phyloP scores from a whole-genome alignment of 2,329 filamentous ascomycete species.

The Trichoderma afroharzianum region DNA sequence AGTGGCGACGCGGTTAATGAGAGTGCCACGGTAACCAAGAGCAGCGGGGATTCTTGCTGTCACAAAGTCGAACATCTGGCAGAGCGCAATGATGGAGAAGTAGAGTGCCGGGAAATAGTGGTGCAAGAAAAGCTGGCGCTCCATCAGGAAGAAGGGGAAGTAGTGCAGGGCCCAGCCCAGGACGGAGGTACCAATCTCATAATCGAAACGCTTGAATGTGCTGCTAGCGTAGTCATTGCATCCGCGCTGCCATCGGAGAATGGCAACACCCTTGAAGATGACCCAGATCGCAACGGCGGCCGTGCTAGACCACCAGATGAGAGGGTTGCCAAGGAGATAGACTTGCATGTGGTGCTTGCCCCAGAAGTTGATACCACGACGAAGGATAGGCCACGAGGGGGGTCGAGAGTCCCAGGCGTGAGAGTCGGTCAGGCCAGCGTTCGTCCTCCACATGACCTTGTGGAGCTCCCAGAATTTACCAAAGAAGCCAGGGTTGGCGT shows the following conservation, averaged over 20 bases:
- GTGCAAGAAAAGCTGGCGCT: slow-evolving; percentile 95
- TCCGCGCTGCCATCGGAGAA: slow-evolving; percentile 91
- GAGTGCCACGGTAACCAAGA: slow-evolving; percentile 61
- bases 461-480: slow-evolving; percentile 98
- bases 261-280: slow-evolving; percentile 79
- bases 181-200: slow-evolving; percentile 86
- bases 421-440: slow-evolving; percentile 91
- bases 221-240: slow-evolving; percentile 79
- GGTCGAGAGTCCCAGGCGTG: slow-evolving; percentile 98
- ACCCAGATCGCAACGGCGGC: slow-evolving; percentile 72
- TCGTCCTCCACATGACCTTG: slow-evolving; percentile 98
- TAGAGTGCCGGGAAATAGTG: slow-evolving; percentile 98
- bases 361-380: slow-evolving; percentile 99
- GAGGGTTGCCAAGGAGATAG: slow-evolving; percentile 90
- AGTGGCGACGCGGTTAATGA: slow-evolving; percentile 71
- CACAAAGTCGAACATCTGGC: slow-evolving; percentile 83
- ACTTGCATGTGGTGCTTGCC: slow-evolving; percentile 90
- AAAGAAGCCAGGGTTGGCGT: slow-evolving; percentile 89
- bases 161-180: slow-evolving; percentile 97
- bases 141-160: slow-evolving; percentile 98
- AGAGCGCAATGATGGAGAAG: slow-evolving; percentile 86
- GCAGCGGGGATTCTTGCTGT: slow-evolving; percentile 68
- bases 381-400: slow-evolving; percentile 85
- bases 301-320: slow-evolving; percentile 92
- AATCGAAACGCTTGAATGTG: slow-evolving; percentile 95